Conservation (phyloP, 2,329 filamentous ascomycete genomes). For the Phaeosphaeriaceae sp. region DNA sequence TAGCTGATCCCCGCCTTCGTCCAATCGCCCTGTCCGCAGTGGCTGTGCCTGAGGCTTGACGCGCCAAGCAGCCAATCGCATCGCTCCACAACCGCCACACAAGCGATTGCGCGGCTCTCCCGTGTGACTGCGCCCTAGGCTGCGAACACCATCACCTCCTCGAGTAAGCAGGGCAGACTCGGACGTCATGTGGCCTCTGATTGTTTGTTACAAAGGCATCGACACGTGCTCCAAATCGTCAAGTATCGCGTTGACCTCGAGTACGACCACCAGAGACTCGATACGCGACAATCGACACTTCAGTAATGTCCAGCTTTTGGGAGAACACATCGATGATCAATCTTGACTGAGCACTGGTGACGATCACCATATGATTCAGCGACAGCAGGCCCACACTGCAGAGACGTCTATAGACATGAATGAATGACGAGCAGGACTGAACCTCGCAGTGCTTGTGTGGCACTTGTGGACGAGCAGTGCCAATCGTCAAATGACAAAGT, state of each 20-base stretch:
- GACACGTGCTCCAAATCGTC: neutral
- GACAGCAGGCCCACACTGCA: no score
- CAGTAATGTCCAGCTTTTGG: neutral
- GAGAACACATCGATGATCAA: no score
- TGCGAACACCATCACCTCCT: neutral
- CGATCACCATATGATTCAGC: no score
- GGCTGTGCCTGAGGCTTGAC: constrained; percentile 8
- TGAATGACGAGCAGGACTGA: no score
- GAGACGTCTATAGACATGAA: no score
- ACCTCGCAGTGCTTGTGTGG: no score
- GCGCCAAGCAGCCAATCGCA: neutral
- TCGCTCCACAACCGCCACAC: neutral
- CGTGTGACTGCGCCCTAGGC: constrained; percentile 9
- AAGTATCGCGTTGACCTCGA: neutral
- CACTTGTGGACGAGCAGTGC: no score
- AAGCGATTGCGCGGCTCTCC: constrained; percentile 4
- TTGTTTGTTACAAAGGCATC: neutral
- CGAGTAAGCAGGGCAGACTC: constrained; percentile 5
- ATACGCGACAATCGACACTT: neutral
- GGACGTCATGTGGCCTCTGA: neutral
- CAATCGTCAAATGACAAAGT: no score
- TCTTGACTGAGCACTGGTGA: neutral
- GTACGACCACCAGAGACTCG: neutral
- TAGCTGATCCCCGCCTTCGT: constrained; percentile 21
- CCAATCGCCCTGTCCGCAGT: constrained; percentile 17